Evolutionary conservation across 1,284 basidiomycete species (phyloP).

Genomic region (Phlebopus sp.): DNA sequence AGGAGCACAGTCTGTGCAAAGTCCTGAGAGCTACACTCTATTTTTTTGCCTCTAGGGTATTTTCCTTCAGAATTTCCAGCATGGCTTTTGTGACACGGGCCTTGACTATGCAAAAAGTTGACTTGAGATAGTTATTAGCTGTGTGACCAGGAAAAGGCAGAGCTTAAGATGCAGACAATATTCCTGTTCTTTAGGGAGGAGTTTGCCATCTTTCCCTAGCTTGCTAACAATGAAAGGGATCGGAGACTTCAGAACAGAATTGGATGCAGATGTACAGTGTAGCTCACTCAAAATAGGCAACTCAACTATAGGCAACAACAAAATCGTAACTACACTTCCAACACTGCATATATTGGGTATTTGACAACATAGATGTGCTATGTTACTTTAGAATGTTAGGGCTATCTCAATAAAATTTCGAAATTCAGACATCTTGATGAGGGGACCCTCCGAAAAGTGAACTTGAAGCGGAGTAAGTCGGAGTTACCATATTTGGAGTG

Average conservation of each 20-base stretch:
- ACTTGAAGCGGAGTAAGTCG: too few species aligned
- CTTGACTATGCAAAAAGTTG: background rate
- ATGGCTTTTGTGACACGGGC: background rate
- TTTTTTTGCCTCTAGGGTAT: constrained; percentile 7
- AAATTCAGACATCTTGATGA: too few species aligned
- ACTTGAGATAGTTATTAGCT: constrained; percentile 11
- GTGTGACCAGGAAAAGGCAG: constrained; percentile 18
- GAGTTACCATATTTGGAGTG: too few species aligned
- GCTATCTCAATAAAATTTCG: too few species aligned
- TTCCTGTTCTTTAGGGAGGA: constrained; percentile 7
- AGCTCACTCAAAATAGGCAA: too few species aligned
- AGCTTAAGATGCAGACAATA: constrained; percentile 9
- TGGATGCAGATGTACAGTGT: background rate
- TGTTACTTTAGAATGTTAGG: too few species aligned
- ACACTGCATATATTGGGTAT: too few species aligned
- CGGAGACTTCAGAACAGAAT: background rate
- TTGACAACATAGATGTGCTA: too few species aligned
- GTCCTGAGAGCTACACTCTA: background rate
- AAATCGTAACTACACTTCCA: too few species aligned
- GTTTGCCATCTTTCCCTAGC: background rate
- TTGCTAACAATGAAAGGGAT: background rate
- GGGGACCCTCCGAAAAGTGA: too few species aligned
- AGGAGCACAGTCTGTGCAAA: background rate
- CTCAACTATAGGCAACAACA: too few species aligned
- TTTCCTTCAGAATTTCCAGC: background rate